phyloP scores from a whole-genome alignment of 495 filamentous ascomycete species.

The Thozetella sp. region DNA sequence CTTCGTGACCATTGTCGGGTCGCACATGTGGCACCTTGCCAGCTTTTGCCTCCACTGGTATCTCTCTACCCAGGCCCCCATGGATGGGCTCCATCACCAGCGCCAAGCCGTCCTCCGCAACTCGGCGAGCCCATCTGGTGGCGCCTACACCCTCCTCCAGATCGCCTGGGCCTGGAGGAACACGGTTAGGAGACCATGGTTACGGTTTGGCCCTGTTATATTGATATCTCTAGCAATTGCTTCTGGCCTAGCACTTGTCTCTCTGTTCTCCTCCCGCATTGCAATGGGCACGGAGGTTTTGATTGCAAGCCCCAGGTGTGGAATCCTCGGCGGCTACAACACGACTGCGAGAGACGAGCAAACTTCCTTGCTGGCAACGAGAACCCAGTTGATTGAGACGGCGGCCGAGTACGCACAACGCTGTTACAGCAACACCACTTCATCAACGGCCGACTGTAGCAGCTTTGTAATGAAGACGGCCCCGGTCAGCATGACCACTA shows the following conservation, averaged over 20 bases:
- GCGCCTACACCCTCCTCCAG: background rate
- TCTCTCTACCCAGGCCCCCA: background rate
- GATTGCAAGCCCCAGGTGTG: constrained; percentile 1
- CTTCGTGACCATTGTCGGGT: constrained; percentile 9
- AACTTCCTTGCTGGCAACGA: background rate
- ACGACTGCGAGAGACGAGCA: background rate
- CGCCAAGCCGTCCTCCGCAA: constrained; percentile 14
- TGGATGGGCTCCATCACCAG: constrained; percentile 9
- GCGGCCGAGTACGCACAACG: constrained; percentile 8
- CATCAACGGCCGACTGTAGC: background rate
- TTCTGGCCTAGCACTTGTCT: background rate
- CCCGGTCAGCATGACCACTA: background rate
- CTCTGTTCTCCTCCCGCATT: background rate
- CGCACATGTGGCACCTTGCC: constrained; percentile 9
- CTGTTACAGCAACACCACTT: background rate
- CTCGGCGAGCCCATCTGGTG: background rate
- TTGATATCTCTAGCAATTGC: background rate
- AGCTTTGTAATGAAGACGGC: constrained; percentile 1
- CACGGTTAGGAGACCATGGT: background rate
- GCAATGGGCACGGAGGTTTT: constrained; percentile 6
- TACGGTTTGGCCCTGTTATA: background rate
- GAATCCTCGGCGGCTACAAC: background rate
- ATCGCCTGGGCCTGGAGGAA: constrained; percentile 7
- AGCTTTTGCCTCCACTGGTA: constrained; percentile 6
- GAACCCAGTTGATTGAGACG: background rate